Percentiles rank a stretch among this genome's conserved stretches.
phyloP scores from a whole-genome alignment of 202 grass and related monocot species.

The Alloteropsis angusta region DNA sequence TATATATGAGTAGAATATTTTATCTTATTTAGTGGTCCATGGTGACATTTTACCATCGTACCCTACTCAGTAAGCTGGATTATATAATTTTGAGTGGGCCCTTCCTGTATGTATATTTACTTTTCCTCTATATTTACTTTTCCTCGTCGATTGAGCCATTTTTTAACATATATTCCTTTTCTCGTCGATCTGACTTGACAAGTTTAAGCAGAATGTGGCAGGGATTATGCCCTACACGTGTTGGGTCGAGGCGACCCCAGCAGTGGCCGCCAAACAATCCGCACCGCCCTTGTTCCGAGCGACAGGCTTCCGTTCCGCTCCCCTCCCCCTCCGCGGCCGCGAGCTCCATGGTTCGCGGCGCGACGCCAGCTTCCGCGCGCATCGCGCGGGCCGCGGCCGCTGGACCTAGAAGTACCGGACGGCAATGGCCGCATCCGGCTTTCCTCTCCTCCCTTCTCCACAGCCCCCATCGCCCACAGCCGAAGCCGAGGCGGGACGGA shows the following conservation, averaged over 20 bases:
- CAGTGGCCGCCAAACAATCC: background rate
- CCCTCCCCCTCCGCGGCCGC: background rate
- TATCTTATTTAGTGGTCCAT: too few species aligned
- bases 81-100: too few species aligned
- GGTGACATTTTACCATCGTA: too few species aligned
- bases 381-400: background rate
- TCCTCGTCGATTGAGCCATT: too few species aligned
- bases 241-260: background rate
- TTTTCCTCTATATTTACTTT: too few species aligned
- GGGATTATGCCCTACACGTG: background rate
- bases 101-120: too few species aligned
- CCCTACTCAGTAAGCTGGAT: too few species aligned
- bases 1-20: too few species aligned
- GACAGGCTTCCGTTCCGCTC: background rate
- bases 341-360: background rate
- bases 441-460: background rate
- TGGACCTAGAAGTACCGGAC: background rate
- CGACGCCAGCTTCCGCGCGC: background rate
- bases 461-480: too few species aligned
- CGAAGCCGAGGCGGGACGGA: background rate
- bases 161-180: too few species aligned
- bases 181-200: too few species aligned
- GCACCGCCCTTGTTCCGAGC: background rate
- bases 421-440: background rate
- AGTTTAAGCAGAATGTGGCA: background rate